These are phyloP conservation scores for Puccinia polysora DNA, from an alignment of 1,284 basidiomycete species.

Conservation along the genomic window DNA sequence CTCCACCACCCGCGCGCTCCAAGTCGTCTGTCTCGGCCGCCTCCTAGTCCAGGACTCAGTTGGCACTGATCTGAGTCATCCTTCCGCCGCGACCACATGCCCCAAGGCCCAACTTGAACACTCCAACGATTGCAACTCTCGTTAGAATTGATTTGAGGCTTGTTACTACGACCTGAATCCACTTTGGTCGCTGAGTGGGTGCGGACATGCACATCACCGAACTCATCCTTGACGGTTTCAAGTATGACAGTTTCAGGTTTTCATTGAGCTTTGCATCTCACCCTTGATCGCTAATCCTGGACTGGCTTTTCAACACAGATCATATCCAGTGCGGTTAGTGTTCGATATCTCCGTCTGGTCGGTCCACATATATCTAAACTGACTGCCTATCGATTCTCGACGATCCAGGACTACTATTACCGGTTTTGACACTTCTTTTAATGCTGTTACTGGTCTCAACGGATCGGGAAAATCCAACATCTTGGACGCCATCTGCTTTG, in stretches of 20 bases:
- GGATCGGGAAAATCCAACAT: conserved; percentile 86
- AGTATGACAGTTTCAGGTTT: conserved; percentile 49
- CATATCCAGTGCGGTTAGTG: conserved; percentile 40
- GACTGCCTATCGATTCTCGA: conserved; percentile 44
- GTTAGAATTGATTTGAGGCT: too few relatives aligned
- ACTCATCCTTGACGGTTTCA: conserved; percentile 57
- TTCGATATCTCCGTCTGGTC: not conserved
- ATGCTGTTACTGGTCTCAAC: conserved; percentile 56
- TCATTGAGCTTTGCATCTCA: not conserved
- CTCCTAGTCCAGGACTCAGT: too few relatives aligned
- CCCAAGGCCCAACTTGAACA: too few relatives aligned
- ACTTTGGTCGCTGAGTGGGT: too few relatives aligned
- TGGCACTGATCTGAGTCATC: too few relatives aligned
- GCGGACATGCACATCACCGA: conserved; percentile 54
- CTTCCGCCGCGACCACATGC: too few relatives aligned
- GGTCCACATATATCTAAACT: not conserved
- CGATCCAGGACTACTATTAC: conserved; percentile 54
- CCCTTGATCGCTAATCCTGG: not conserved
- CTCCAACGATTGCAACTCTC: too few relatives aligned
- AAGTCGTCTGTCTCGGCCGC: too few relatives aligned
- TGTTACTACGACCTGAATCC: too few relatives aligned
- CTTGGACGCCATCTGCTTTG: conserved; percentile 93
- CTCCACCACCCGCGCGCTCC: too few relatives aligned
- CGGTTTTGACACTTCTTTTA: conserved; percentile 56
- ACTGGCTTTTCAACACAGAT: conserved; percentile 3